Evolutionary conservation across 441 rosid genomes (phyloP).

Genomic region (Gossypium trilobum): DNA sequence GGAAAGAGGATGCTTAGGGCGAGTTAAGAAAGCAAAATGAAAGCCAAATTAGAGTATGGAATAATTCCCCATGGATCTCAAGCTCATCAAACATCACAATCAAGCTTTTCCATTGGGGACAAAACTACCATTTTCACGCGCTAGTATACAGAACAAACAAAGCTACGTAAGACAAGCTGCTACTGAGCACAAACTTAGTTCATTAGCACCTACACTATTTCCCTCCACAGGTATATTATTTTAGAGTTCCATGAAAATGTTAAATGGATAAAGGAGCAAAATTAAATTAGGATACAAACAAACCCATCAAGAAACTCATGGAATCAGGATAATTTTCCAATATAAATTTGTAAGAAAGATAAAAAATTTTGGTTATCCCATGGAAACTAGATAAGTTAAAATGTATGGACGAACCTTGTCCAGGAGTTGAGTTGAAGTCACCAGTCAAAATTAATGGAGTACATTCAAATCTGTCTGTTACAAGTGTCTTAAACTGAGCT

Average conservation of each 20-base stretch:
- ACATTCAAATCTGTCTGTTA: slow-evolving; percentile 38
- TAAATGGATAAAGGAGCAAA: not conserved
- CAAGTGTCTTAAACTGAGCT: slow-evolving; percentile 46
- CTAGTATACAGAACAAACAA: not conserved
- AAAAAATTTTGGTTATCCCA: not conserved
- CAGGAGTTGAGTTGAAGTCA: slow-evolving; percentile 87
- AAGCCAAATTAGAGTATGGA: not conserved
- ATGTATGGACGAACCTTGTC: slow-evolving; percentile 43
- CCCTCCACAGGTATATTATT: not conserved
- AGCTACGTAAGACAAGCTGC: not conserved
- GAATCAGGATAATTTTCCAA: not conserved
- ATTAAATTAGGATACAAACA: not conserved
- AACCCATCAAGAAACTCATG: not conserved
- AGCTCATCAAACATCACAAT: not conserved
- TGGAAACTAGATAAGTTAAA: not conserved
- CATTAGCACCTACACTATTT: not conserved
- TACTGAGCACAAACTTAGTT: not conserved
- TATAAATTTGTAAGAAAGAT: not conserved
- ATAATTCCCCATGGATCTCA: not conserved
- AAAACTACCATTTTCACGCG: not conserved
- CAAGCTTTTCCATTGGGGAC: not conserved
- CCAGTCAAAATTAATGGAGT: slow-evolving; percentile 45
- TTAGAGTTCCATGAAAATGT: not conserved
- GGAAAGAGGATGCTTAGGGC: not conserved
- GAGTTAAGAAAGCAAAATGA: not conserved